phyloP scores from a whole-genome alignment of 768 basidiomycete species.

The Tricholoma saponaceum region DNA sequence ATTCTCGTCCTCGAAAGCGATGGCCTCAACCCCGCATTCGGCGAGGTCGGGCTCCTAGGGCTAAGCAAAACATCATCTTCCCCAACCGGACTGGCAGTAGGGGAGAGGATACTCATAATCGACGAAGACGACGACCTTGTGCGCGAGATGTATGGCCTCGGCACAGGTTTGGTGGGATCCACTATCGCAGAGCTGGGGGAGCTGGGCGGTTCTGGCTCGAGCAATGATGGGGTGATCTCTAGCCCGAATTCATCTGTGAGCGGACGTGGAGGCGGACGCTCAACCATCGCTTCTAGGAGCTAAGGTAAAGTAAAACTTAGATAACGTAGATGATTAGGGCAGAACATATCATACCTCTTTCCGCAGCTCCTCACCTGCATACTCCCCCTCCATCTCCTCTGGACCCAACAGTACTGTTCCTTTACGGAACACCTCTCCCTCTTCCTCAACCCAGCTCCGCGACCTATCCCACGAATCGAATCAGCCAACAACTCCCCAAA shows the following conservation, averaged over 20 bases:
- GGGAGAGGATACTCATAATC: conserved; percentile 36
- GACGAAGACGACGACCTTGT: conserved; percentile 46
- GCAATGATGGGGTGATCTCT: conserved; percentile 24
- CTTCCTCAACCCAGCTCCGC: conserved; percentile 84
- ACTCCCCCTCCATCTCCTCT: conserved; percentile 88
- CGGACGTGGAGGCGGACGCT: conserved; percentile 75
- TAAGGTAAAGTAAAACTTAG: conserved; percentile 21
- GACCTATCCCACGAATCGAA: conserved; percentile 40
- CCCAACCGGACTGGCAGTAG: conserved; percentile 19
- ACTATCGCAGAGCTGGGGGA: conserved; percentile 20
- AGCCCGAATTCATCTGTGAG: conserved; percentile 58
- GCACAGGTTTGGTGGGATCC: conserved; percentile 36
- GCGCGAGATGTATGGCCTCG: conserved; percentile 60
- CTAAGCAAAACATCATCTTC: conserved; percentile 9
- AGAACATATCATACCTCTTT: conserved; percentile 51
- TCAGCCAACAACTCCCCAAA: neutral
- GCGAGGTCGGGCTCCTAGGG: conserved; percentile 14
- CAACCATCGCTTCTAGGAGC: conserved; percentile 84
- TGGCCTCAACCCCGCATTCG: conserved; percentile 10
- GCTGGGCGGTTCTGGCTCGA: conserved; percentile 13
- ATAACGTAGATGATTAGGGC: neutral
- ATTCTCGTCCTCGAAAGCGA: conserved; percentile 23
- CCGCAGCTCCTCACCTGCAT: conserved; percentile 83
- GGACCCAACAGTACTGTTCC: conserved; percentile 75
- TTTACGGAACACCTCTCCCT: conserved; percentile 95